Base-by-base conservation (phyloP, 192 early-diverging fungal genomes). In the Backusella morwellensis region DNA sequence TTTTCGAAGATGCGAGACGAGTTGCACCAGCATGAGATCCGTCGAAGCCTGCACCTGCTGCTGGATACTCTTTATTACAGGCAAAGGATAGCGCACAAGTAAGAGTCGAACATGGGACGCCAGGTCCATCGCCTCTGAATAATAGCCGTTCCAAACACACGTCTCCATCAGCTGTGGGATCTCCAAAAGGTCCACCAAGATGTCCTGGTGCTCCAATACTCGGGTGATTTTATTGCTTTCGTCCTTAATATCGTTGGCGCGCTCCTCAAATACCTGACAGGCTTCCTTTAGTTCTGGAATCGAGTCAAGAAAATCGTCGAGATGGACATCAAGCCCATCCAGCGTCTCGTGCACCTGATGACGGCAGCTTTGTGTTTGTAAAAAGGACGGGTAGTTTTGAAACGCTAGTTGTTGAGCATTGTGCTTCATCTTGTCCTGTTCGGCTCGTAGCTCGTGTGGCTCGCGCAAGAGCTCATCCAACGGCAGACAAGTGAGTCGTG, bases 41-140 rank as follows among this genome's bases (percentile, higher is more conserved):
- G 83, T 84, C 15, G 86, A 83, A 38, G 82, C 82, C 15, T 89
- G 84, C 4, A 95, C 90, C 76, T 94, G 90, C 9, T 83, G 47
- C 6, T 90, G 85, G 59, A 96, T 88, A 35, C 81, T 75, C 47
- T 86, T 78, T 71, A 96, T 84, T 15, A 92, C 74, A 8, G 78
- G 74, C 21, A 91, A 83, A 36, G 84, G 80, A 81, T 95, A 86
- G 21, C 90, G 82, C 3, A 89, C 71, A 2, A 79, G 66, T 26
- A 90, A 80, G 32, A 92, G 81, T 12, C 86, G 80, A 2, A 93
- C 91, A 83, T 94, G 91, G 29, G 86, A 77, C 15, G 90, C 85
- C 35, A 96, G 75, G 66, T 96, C 95, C 82, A 96, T 90, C 0
- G 94, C 95, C 66, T 96, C 95, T 36, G 92, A 91, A 72, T 95